Evolutionary conservation across 208 protist genomes (phyloP).

Genomic region (Polymyxa betae): DNA sequence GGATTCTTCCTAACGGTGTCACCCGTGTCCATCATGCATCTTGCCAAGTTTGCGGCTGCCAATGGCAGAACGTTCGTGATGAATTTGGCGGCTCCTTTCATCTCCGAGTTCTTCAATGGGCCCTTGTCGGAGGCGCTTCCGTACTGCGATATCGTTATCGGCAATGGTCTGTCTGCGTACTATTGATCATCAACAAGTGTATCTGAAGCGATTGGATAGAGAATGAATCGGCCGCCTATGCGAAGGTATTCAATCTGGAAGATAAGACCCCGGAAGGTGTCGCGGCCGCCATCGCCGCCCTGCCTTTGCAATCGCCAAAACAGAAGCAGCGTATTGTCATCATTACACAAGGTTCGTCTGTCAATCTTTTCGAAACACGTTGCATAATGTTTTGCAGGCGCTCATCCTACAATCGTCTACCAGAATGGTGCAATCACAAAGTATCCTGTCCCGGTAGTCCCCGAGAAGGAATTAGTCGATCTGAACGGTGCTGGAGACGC

Average conservation of each 20-base stretch:
- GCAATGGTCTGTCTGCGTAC: background rate
- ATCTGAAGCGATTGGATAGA: too few species aligned
- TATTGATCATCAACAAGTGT: background rate
- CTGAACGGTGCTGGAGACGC: slow-evolving; percentile 67
- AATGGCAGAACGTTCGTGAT: slow-evolving; percentile 57
- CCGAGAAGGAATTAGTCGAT: slow-evolving; percentile 64
- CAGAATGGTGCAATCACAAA: background rate
- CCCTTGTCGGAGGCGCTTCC: background rate
- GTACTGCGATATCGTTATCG: slow-evolving; percentile 37
- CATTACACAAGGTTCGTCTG: background rate
- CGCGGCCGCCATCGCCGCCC: background rate
- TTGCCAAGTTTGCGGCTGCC: slow-evolving; percentile 52
- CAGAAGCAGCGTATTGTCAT: slow-evolving; percentile 10
- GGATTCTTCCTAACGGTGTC: slow-evolving; percentile 62
- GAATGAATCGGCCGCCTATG: background rate
- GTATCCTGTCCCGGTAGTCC: background rate
- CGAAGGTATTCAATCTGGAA: background rate
- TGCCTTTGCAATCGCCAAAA: background rate
- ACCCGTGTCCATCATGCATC: slow-evolving; percentile 34
- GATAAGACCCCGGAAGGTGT: background rate
- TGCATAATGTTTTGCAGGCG: background rate
- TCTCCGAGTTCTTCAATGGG: slow-evolving; percentile 10
- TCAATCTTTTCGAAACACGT: background rate
- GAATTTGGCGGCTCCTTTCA: slow-evolving; percentile 29
- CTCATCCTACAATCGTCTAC: background rate